Conservation (phyloP, 108 stramenopile species). For the Conticribra guillardii region DNA sequence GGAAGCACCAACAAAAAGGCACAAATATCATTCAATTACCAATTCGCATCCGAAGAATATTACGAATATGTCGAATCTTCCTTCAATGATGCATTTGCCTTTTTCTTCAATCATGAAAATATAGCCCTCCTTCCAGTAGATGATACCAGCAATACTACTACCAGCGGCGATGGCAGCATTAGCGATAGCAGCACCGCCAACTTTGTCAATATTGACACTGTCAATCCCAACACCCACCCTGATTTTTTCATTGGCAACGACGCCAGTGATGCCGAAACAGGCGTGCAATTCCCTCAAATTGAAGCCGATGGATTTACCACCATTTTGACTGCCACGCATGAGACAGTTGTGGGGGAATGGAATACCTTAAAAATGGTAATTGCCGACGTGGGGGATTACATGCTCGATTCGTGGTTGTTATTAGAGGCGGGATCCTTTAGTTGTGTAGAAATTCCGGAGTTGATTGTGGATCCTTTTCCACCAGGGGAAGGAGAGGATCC, state of each 20-base stretch:
- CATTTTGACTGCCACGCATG: neutral
- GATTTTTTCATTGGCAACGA: slow-evolving; percentile 5
- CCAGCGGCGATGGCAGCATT: neutral
- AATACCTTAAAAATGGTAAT: neutral
- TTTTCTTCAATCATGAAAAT: slow-evolving; percentile 11
- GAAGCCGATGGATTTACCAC: slow-evolving; percentile 1
- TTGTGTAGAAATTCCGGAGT: neutral
- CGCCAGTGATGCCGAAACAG: neutral
- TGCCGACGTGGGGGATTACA: neutral
- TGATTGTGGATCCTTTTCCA: no score
- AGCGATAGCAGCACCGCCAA: neutral
- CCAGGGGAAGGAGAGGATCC: no score
- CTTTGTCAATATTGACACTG: neutral
- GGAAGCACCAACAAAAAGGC: neutral
- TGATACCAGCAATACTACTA: no score
- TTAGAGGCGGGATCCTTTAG: neutral
- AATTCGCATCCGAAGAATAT: slow-evolving; percentile 8
- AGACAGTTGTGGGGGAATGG: neutral
- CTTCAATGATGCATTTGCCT: slow-evolving; percentile 11
- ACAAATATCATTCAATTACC: neutral
- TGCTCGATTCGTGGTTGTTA: neutral
- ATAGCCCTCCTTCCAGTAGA: neutral
- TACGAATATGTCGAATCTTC: neutral
- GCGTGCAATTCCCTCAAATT: neutral
- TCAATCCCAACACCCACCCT: neutral